Base-by-base conservation (phyloP, 75 land plant species). In the Pinus albicaulis region DNA sequence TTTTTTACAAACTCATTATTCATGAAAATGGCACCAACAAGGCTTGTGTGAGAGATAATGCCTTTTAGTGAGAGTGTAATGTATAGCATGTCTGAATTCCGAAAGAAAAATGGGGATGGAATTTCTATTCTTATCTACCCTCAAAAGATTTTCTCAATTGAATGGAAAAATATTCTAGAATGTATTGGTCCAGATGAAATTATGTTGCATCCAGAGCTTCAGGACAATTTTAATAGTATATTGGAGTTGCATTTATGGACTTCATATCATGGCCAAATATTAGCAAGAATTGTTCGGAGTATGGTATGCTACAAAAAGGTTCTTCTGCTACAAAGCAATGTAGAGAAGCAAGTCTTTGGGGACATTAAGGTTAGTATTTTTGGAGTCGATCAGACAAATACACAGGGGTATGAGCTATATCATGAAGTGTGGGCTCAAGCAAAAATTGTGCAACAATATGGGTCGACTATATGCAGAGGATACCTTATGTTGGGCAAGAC, bases 271-370 rank as follows among this genome's bases (percentile, higher is more conserved):
- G 98, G 95, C 10, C 98, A 94, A 80, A 94, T 95, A 56, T 82
- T 94, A 57, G 95, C 98, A 56, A 79, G 95, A 76, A 94, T 92
- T 82, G 99, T 96, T 66, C 90, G 99, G 81, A 95, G 99, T 56
- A 94, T 94, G 98, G 90, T 96, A 95, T 94, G 94, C 74, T 96
- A 96, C 52, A 93, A 92, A 82, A 92, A 89, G 66, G 95, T 98
- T 15, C 82, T 96, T 12, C 86, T 96, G 78, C 76, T 96, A 8
- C 98, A 94, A 73, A 91, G 92, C 59, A 82, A 74, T 56, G 56
- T 87, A 36, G 99, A 96, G 76, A 83, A 48, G 61, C 77, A 87
- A 78, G 17, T 73, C 23, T 55, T 79, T 5, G 77, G 82, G 79
- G 89, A 74, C 55, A 48, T 82, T 72, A 92, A 84, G 61, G 83